These are phyloP conservation scores for Didymella keratinophila DNA, from an alignment of 2,329 filamentous ascomycete species.

Conservation along the genomic window DNA sequence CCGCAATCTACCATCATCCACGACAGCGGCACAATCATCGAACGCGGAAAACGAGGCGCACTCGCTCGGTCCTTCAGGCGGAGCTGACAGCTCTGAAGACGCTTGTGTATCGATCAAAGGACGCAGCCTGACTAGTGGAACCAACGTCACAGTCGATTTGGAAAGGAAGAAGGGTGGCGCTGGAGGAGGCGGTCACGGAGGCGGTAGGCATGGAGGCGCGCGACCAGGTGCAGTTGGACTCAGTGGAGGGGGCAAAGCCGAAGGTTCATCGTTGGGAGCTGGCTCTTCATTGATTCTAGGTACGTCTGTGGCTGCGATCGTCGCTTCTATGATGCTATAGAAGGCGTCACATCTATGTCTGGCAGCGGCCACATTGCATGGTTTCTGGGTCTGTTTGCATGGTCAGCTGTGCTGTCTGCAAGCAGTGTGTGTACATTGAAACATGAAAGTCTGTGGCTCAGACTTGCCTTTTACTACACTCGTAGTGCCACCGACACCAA, in stretches of 20 bases:
- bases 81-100: not conserved
- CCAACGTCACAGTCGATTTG: not conserved
- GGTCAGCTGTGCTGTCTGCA: not conserved
- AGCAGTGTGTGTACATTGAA: not conserved
- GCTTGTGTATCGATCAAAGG: not conserved
- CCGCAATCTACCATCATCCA: not conserved
- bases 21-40: not conserved
- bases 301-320: not conserved
- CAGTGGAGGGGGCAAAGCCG: not conserved
- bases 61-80: not conserved
- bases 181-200: not conserved
- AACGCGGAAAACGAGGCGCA: not conserved
- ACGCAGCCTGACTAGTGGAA: not conserved
- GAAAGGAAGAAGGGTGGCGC: not conserved
- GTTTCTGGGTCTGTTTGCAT: not conserved
- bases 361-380: no score
- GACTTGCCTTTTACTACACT: constrained; percentile 45
- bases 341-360: no score
- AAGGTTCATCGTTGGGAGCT: no score
- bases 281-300: not conserved
- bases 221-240: not conserved
- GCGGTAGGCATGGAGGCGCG: not conserved
- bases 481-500: constrained; percentile 33
- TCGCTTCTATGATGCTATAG: not conserved
- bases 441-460: constrained; percentile 30